Evolutionary conservation across 2,329 filamentous ascomycete genomes (phyloP), one percentile per base, ranked within the genome.

Genomic region (Dactylonectria macrodidyma): DNA sequence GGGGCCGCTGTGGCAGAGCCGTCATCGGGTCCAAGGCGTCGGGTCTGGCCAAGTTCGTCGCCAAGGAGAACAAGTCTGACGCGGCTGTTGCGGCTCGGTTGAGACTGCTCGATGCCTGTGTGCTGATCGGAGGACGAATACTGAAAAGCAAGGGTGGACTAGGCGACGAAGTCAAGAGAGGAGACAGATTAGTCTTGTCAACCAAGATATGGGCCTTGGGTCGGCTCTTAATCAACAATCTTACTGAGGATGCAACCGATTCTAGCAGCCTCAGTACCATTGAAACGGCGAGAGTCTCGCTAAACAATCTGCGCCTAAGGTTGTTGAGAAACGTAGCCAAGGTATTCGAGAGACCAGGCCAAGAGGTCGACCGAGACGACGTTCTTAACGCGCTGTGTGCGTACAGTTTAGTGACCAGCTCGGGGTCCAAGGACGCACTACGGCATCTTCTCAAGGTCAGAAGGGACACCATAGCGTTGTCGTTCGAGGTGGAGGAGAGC

Each of bases 351-450:
- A 89, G 87, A 55, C 87, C 91, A 30, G 87, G 91, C 86, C 79
- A 86, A 75, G 68, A 83, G 76, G 68, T 79, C 67, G 72, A 86
- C 73, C 75, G 85, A 65, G 76, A 85, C 67, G 84, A 88, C 24
- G 86, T 96, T 16, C 84, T 95, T 12, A 91, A 94, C 73, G 90
- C 92, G 1, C 85, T 98, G 72, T 93, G 91, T 63, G 95, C 95
- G 0, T 95, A 95, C 78, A 95, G 94, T 68, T 85, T 98, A 58
- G 90, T 91, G 1, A 95, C 92, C 3, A 97, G 90, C 75, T 94
- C 92, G 0, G 93, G 94, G 0, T 90, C 93, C 0, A 90, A 89
- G 65, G 95, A 97, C 77, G 92, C 94, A 1, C 81, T 98, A 60
- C 85, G 89, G 8, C 91, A 96, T 80, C 95, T 98, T 74, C 86